Evolutionary conservation across 495 filamentous ascomycete genomes (phyloP).

Genomic region (Hypoxylon fuscum): DNA sequence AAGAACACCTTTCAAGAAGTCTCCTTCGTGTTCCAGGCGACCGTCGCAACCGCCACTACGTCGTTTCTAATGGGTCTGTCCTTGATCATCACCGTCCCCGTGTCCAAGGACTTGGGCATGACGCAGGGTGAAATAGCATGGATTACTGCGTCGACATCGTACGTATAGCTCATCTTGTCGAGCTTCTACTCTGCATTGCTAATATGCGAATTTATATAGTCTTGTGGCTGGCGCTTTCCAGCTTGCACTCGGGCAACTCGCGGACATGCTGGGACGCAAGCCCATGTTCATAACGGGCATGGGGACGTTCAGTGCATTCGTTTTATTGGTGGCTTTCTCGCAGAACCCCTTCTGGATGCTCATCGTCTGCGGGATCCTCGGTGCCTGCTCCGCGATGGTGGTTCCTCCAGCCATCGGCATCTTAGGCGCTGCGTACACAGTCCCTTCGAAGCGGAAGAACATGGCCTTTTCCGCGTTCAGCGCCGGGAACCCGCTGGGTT

Average conservation of each 20-base stretch:
- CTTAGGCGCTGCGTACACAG: slow-evolving; percentile 68
- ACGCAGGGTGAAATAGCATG: slow-evolving; percentile 74
- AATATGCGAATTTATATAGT: slow-evolving; percentile 43
- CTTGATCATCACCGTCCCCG: slow-evolving; percentile 70
- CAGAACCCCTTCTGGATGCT: slow-evolving; percentile 70
- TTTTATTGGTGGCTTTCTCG: slow-evolving; percentile 68
- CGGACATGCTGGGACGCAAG: slow-evolving; percentile 73
- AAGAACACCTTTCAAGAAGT: slow-evolving; percentile 69
- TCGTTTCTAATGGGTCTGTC: slow-evolving; percentile 69
- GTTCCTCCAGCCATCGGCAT: slow-evolving; percentile 75
- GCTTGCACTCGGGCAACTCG: slow-evolving; percentile 71
- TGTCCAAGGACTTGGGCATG: slow-evolving; percentile 70
- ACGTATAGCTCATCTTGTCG: slow-evolving; percentile 36
- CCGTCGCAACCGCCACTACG: slow-evolving; percentile 72
- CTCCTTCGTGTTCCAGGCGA: slow-evolving; percentile 72
- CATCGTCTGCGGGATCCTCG: slow-evolving; percentile 69
- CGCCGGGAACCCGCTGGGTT: slow-evolving; percentile 76
- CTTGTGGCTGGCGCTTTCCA: slow-evolving; percentile 72
- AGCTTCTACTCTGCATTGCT: not conserved
- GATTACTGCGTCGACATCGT: slow-evolving; percentile 72
- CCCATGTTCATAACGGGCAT: slow-evolving; percentile 69
- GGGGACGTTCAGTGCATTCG: slow-evolving; percentile 64
- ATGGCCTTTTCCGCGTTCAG: slow-evolving; percentile 75
- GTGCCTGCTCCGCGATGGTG: slow-evolving; percentile 68
- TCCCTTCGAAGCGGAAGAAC: slow-evolving; percentile 72